Percentiles rank a stretch among this genome's conserved stretches.
These are phyloP conservation scores for Hyaloperonospora arabidopsidis DNA, from an alignment of 352 stramenopile species.

Conservation along the genomic window DNA sequence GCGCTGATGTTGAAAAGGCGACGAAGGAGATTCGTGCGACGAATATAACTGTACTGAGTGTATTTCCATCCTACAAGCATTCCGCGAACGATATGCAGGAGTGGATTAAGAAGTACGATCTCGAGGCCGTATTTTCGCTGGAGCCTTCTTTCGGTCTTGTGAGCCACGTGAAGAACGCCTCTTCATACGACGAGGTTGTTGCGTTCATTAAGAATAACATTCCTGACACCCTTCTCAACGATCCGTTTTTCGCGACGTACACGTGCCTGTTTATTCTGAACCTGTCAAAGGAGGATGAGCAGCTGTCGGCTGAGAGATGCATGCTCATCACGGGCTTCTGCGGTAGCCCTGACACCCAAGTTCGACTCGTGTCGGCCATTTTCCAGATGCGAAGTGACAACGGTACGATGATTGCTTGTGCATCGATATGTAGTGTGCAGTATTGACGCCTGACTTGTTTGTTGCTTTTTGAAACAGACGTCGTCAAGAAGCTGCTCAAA, in stretches of 20 bases:
- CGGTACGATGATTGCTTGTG: constrained; percentile 22
- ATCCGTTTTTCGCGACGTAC: constrained; percentile 57
- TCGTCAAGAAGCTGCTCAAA: constrained; percentile 57
- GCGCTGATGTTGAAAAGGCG: constrained; percentile 32
- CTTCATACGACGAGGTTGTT: constrained; percentile 46
- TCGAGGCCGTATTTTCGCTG: constrained; percentile 50
- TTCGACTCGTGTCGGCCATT: constrained; percentile 51
- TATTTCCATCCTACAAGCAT: constrained; percentile 51
- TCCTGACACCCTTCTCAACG: constrained; percentile 35
- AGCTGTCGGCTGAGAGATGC: constrained; percentile 50
- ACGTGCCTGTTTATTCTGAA: constrained; percentile 61
- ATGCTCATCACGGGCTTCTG: constrained; percentile 73
- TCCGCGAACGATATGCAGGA: constrained; percentile 44
- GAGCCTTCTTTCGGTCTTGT: constrained; percentile 53
- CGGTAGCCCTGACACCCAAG: constrained; percentile 52
- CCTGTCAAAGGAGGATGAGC: constrained; percentile 37
- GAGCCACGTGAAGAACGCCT: constrained; percentile 32
- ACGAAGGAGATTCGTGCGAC: constrained; percentile 46
- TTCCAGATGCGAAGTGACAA: constrained; percentile 55
- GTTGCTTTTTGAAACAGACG: constrained; percentile 28
- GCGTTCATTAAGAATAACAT: constrained; percentile 52
- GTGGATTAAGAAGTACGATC: constrained; percentile 59
- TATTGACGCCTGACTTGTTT: constrained; percentile 7
- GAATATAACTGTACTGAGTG: constrained; percentile 43
- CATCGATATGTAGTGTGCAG: background rate